Conservation (phyloP, 495 filamentous ascomycete genomes). For the Podospora comata region DNA sequence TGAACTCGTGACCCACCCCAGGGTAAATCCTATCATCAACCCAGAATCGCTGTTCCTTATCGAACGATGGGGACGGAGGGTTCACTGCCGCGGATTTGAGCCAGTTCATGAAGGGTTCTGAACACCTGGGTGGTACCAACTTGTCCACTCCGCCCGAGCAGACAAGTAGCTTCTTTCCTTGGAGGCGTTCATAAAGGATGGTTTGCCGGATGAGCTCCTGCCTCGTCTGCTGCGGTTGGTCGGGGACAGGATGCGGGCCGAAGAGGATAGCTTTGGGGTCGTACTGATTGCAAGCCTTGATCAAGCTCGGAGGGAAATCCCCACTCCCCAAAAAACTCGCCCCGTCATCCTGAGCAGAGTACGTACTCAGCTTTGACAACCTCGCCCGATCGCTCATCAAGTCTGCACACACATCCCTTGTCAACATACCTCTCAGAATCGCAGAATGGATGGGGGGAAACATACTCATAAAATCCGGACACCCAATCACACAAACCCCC, state of each 20-base stretch:
- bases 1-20: constrained; percentile 70
- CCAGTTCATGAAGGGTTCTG: constrained; percentile 66
- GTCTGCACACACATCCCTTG: constrained; percentile 26
- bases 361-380: constrained; percentile 65
- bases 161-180: constrained; percentile 73
- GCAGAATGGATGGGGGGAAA: constrained; percentile 15
- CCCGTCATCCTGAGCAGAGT: constrained; percentile 49
- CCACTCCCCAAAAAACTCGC: constrained; percentile 66
- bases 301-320: constrained; percentile 67
- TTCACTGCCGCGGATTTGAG: constrained; percentile 58
- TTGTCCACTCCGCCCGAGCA: constrained; percentile 76
- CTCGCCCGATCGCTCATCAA: constrained; percentile 75
- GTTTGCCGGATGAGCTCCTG: constrained; percentile 27
- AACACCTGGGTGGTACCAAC: constrained; percentile 73
- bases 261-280: constrained; percentile 72
- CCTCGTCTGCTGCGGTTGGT: not conserved
- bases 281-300: constrained; percentile 56
- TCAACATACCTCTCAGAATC: not conserved
- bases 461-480: constrained; percentile 75
- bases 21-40: constrained; percentile 74
- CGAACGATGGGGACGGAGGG: constrained; percentile 44
- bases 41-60: constrained; percentile 51
- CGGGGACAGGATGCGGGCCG: constrained; percentile 43
- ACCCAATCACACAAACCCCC: constrained; percentile 78
- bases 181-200: constrained; percentile 51